Conservation (phyloP, 2,329 filamentous ascomycete genomes). For the Biscogniauxia marginata region DNA sequence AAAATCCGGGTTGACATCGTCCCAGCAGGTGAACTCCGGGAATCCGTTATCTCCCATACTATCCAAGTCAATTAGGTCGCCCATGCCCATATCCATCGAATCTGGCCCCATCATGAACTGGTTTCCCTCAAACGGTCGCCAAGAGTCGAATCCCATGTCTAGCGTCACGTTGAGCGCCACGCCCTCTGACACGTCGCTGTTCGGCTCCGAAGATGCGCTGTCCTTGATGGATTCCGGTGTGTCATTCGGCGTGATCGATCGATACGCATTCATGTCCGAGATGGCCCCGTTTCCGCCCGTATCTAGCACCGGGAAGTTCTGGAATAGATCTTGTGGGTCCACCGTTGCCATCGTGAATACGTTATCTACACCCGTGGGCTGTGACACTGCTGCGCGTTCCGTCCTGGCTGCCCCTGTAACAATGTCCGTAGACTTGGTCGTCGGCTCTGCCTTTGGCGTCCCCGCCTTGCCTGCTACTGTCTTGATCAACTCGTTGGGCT, state of each 20-base stretch:
- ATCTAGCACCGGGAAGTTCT: slow-evolving; percentile 41
- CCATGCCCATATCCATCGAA: slow-evolving; percentile 31
- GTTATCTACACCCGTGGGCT: slow-evolving; percentile 16
- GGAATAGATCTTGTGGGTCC: slow-evolving; percentile 52
- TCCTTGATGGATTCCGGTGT: slow-evolving; percentile 65
- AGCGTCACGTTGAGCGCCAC: slow-evolving; percentile 48
- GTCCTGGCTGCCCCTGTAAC: slow-evolving; percentile 17
- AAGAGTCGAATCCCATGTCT: slow-evolving; percentile 43
- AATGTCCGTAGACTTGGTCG: slow-evolving; percentile 24
- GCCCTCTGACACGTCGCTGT: slow-evolving; percentile 60
- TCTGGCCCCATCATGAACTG: slow-evolving; percentile 42
- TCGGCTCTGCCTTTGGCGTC: slow-evolving; percentile 23
- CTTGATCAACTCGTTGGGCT: slow-evolving; percentile 34
- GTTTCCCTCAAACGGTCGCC: slow-evolving; percentile 49
- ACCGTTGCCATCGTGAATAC: slow-evolving; percentile 44
- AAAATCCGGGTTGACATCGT: slow-evolving; percentile 51
- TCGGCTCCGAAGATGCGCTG: slow-evolving; percentile 57
- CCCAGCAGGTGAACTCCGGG: slow-evolving; percentile 40
- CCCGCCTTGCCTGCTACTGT: slow-evolving; percentile 21
- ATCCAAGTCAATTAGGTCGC: slow-evolving; percentile 15
- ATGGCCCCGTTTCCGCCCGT: slow-evolving; percentile 46
- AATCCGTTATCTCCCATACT: slow-evolving; percentile 16
- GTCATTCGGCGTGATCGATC: slow-evolving; percentile 58
- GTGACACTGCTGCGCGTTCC: slow-evolving; percentile 22
- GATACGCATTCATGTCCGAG: slow-evolving; percentile 53